Evolutionary conservation across 345 rosid genomes (phyloP), one percentile per base, ranked within the genome.

Genomic region (Arabidopsis suecica): DNA sequence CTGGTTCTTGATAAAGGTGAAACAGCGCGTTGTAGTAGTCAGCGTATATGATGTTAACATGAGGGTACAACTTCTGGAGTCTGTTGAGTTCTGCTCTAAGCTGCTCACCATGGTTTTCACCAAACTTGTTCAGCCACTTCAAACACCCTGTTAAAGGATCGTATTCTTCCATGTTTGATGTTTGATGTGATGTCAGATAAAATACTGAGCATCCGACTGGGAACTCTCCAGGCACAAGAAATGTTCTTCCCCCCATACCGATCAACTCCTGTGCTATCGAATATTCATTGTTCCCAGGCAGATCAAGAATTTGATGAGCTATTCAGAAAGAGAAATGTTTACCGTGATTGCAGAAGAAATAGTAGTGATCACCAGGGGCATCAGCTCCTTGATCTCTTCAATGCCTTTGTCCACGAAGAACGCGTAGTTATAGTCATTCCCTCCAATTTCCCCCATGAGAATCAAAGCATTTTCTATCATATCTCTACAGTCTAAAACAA

Each of bases 371-470:
- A 84, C 83, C 3, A 56, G 50, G 9, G 89, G 91, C 47, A 84
- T 85, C 2, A 82, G 48, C 25, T 74, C 75, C 36, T 28, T 79
- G 41, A 76, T 41, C 48, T 61, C 79, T 49, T 78, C 71, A 16
- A 40, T 9, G 62, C 33, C 33, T 67, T 47, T 71, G 33, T 64
- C 48, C n/a, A 0, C 4, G 6, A 65, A 42, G 57, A 85, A 71
- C 0, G 73, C 74, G 34, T 76, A 40, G 13, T 78, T 79, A 64
- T 82, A 85, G 23, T 87, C 89, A 7, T 87, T 87, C 6, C 91
- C 89, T 50, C 89, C 91, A 37, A 87, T 82, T 60, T 84, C 89
- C 78, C 89, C 91, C 83, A 86, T 66, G 3, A 84, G 80, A 79
- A 88, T 63, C 76, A 88, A 45, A 13, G 88, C 83, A 25, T 56